These are phyloP conservation scores for Poa annua DNA, from an alignment of 176 grass and related monocot species.

Conservation along the genomic window DNA sequence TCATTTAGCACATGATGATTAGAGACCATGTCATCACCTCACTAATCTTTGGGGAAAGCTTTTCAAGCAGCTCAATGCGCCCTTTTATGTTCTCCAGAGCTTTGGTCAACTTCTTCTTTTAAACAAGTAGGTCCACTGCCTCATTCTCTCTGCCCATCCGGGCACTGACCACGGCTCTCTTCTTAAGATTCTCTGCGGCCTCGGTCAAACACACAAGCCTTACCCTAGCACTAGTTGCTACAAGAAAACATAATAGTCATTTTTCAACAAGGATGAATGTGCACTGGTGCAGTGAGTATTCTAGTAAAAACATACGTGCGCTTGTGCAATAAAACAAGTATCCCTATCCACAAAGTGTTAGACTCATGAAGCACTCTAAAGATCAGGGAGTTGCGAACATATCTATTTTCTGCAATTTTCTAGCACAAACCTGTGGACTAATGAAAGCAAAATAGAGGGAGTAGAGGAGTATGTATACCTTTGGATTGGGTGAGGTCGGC, in stretches of 20 bases:
- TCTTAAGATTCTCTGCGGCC: slow-evolving; percentile 87
- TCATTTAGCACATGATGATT: slow-evolving; percentile 1
- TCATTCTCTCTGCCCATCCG: slow-evolving; percentile 70
- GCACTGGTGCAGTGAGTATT: background rate
- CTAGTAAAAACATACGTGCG: background rate
- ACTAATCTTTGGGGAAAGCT: slow-evolving; percentile 77
- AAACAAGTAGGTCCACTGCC: slow-evolving; percentile 80
- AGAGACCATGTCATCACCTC: slow-evolving; percentile 57
- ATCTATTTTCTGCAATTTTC: background rate
- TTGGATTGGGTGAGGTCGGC: slow-evolving; percentile 77
- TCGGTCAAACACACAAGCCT: slow-evolving; percentile 89
- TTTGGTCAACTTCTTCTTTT: slow-evolving; percentile 91
- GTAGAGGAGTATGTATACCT: slow-evolving; percentile 55
- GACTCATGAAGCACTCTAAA: background rate
- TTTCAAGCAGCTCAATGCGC: slow-evolving; percentile 80
- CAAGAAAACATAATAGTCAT: slow-evolving; percentile 35
- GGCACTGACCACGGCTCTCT: slow-evolving; percentile 59
- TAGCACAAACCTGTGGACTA: background rate
- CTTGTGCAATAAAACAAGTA: slow-evolving; percentile 4
- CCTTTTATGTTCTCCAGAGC: slow-evolving; percentile 79
- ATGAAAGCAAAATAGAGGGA: background rate
- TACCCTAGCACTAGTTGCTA: slow-evolving; percentile 68
- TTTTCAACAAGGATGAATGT: slow-evolving; percentile 18
- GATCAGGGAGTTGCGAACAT: too few species aligned
- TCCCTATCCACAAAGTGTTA: background rate